Percentiles rank a stretch among this genome's conserved stretches.
Evolutionary conservation across 1,284 basidiomycete genomes (phyloP).

Genomic region (Gymnopus androsaceus): DNA sequence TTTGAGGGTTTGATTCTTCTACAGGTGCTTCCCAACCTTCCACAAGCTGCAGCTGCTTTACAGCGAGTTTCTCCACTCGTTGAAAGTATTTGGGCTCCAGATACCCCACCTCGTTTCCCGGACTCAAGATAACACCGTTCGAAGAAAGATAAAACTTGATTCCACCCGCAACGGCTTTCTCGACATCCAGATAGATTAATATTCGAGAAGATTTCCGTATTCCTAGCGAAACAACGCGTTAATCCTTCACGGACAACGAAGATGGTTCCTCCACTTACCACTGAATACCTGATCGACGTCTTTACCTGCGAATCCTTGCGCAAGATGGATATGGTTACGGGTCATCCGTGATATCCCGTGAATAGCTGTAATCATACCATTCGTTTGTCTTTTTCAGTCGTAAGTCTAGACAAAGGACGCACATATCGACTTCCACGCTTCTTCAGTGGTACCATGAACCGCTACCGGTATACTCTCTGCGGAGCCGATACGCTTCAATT

Average conservation of each 20-base stretch:
- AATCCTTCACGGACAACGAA: not conserved
- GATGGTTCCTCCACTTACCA: slow-evolving; percentile 39
- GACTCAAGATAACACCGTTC: slow-evolving; percentile 73
- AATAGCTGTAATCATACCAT: slow-evolving; percentile 33
- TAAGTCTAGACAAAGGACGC: slow-evolving; percentile 18
- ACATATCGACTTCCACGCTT: slow-evolving; percentile 59
- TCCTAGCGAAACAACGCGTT: slow-evolving; percentile 38
- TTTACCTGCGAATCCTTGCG: slow-evolving; percentile 48
- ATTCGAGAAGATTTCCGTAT: slow-evolving; percentile 64
- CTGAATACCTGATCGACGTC: slow-evolving; percentile 51
- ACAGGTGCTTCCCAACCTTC: slow-evolving; percentile 4
- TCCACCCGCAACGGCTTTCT: slow-evolving; percentile 58
- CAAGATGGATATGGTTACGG: slow-evolving; percentile 75
- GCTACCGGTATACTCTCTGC: slow-evolving; percentile 56
- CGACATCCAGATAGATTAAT: slow-evolving; percentile 66
- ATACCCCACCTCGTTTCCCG: slow-evolving; percentile 54
- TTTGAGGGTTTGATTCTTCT: not conserved
- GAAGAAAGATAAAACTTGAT: slow-evolving; percentile 62
- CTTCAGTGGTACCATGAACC: slow-evolving; percentile 60
- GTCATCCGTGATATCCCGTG: slow-evolving; percentile 68
- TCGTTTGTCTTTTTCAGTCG: not conserved
- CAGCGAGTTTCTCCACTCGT: slow-evolving; percentile 42
- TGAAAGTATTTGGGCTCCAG: slow-evolving; percentile 56
- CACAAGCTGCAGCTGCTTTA: slow-evolving; percentile 5
- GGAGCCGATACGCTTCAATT: slow-evolving; percentile 53